Evolutionary conservation across 2,329 filamentous ascomycete genomes (phyloP).

Genomic region (Verticillium nubilum): DNA sequence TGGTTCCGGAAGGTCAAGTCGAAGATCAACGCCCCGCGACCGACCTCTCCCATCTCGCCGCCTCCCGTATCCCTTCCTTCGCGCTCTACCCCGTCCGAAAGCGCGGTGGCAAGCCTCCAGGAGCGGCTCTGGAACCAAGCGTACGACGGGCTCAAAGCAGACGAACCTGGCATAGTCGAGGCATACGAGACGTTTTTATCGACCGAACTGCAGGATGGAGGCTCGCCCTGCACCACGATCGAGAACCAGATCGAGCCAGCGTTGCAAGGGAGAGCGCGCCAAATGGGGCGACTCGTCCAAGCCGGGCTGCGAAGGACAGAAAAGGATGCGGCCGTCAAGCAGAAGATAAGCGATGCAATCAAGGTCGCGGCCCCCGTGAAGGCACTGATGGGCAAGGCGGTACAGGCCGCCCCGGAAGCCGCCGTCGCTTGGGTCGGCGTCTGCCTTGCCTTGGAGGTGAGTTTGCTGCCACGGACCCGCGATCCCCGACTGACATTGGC

Average conservation of each 20-base stretch:
- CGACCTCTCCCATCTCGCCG: background rate
- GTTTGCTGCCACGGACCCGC: background rate
- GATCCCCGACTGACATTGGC: background rate
- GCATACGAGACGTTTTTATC: background rate
- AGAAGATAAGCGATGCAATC: constrained; percentile 16
- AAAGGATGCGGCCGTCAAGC: constrained; percentile 17
- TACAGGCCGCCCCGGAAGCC: constrained; percentile 24
- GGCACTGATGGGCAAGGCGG: constrained; percentile 16
- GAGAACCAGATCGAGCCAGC: background rate
- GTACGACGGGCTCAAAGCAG: background rate
- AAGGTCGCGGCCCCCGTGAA: constrained; percentile 17
- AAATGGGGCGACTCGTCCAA: constrained; percentile 24
- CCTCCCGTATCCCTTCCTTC: background rate
- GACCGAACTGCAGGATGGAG: background rate
- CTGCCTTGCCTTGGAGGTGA: background rate
- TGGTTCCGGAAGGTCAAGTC: background rate
- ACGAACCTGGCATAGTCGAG: background rate
- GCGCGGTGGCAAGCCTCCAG: background rate
- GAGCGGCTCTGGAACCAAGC: background rate
- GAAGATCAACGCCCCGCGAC: background rate
- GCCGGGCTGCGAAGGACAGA: constrained; percentile 20
- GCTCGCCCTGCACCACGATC: background rate
- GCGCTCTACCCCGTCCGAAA: background rate
- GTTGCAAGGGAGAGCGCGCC: constrained; percentile 4
- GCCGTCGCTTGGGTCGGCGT: constrained; percentile 30